Percentiles rank a stretch among this genome's conserved stretches.
These are phyloP conservation scores for Aspergillus baeticus DNA, from an alignment of 495 filamentous ascomycete genomes.

Conservation along the genomic window DNA sequence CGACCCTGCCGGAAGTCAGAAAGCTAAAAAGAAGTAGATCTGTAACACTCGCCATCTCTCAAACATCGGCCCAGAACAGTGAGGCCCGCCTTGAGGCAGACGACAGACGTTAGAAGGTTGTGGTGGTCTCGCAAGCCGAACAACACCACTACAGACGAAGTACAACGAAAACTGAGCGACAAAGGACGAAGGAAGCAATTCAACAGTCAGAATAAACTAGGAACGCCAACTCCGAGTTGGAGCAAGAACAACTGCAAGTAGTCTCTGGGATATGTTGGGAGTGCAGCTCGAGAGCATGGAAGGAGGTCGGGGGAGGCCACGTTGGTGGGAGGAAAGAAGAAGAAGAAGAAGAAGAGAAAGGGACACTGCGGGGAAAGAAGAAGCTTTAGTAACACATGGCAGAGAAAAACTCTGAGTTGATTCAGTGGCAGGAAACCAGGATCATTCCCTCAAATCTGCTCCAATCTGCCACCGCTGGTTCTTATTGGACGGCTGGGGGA, in stretches of 20 bases:
- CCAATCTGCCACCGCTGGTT: too few species aligned
- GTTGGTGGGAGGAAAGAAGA: neutral
- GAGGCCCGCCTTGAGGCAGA: neutral
- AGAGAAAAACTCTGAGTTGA: neutral
- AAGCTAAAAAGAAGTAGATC: neutral
- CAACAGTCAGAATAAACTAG: neutral
- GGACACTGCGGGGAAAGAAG: neutral
- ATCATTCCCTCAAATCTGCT: too few species aligned
- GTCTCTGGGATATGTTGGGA: neutral
- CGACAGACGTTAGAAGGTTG: neutral
- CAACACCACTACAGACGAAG: neutral
- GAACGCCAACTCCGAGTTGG: neutral
- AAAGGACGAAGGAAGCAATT: neutral
- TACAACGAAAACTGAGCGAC: neutral
- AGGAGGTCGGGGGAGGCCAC: neutral
- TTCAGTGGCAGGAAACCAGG: neutral
- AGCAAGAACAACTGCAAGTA: neutral
- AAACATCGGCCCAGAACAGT: neutral
- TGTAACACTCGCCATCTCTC: neutral
- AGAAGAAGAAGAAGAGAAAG: neutral
- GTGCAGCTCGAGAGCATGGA: neutral
- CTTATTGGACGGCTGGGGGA: too few species aligned
- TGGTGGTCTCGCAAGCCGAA: neutral
- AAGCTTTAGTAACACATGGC: neutral
- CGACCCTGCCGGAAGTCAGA: neutral